A percentile compares a stretch with the other conserved stretches of the same genome.
phyloP scores from a whole-genome alignment of 345 rosid genomes.

The Heritiera littoralis region DNA sequence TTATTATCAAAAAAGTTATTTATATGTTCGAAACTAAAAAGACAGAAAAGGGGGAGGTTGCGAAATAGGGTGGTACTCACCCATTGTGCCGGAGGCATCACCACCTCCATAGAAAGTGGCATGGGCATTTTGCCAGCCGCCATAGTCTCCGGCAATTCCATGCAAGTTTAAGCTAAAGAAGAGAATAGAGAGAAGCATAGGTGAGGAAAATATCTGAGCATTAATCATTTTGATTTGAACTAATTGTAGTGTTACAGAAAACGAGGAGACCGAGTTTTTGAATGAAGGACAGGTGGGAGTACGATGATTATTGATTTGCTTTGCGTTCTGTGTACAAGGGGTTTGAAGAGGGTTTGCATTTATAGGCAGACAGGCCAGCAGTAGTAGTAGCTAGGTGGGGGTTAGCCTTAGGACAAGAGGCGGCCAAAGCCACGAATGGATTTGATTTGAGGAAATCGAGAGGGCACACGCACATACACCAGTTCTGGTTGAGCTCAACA shows the following conservation, averaged over 20 bases:
- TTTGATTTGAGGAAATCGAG: constrained; percentile 12
- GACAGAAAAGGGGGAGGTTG: neutral
- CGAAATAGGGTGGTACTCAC: constrained; percentile 9
- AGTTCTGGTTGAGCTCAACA: constrained; percentile 19
- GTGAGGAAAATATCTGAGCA: constrained; percentile 1
- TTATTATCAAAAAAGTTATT: neutral
- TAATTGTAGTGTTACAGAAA: neutral
- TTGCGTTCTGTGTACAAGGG: neutral
- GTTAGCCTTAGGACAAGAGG: neutral
- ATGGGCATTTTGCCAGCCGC: constrained; percentile 47
- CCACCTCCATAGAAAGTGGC: constrained; percentile 56
- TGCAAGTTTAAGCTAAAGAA: constrained; percentile 17
- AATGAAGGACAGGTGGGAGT: neutral
- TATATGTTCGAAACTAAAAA: neutral
- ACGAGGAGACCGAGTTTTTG: neutral
- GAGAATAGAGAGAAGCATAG: constrained; percentile 20
- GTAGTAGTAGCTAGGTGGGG: neutral
- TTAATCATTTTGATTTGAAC: constrained; percentile 24
- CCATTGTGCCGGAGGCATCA: constrained; percentile 53
- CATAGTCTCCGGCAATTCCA: constrained; percentile 27
- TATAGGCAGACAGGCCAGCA: constrained; percentile 23
- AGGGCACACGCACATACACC: constrained; percentile 24
- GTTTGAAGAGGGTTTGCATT: constrained; percentile 5
- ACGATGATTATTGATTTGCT: neutral
- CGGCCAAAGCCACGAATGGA: constrained; percentile 16